phyloP scores from a whole-genome alignment of 257 asterid species.

The Coffea canephora region DNA sequence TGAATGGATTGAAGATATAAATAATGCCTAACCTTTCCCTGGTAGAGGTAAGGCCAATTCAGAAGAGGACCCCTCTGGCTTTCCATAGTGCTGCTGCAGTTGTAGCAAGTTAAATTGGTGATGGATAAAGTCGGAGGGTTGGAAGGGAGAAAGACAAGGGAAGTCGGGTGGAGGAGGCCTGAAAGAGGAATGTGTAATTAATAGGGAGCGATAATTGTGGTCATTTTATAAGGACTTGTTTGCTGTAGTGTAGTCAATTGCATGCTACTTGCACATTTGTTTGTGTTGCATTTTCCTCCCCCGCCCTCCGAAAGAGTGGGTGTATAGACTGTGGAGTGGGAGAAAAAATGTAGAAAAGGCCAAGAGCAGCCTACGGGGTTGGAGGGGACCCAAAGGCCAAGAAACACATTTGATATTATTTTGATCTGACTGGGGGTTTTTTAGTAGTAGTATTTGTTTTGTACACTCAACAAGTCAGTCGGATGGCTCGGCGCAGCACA shows the following conservation, averaged over 20 bases:
- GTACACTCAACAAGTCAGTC: neutral
- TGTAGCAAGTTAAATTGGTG: too few species aligned
- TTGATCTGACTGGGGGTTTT: neutral
- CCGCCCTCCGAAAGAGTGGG: too few species aligned
- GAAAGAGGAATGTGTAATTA: slow-evolving; percentile 12
- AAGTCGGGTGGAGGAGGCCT: neutral
- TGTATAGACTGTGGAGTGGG: slow-evolving; percentile 16
- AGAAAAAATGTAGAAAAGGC: slow-evolving; percentile 48
- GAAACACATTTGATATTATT: too few species aligned
- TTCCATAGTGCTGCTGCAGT: slow-evolving; percentile 42
- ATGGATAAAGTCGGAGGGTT: neutral
- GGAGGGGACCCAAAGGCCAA: slow-evolving; percentile 4
- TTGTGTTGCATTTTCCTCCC: neutral
- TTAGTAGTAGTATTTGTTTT: neutral
- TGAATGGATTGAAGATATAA: neutral
- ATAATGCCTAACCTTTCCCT: slow-evolving; percentile 60
- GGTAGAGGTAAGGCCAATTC: slow-evolving; percentile 59
- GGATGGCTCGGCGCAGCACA: slow-evolving; percentile 9
- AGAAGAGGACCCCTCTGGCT: slow-evolving; percentile 52
- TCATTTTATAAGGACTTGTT: slow-evolving; percentile 27
- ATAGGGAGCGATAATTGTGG: neutral
- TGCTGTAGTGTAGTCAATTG: slow-evolving; percentile 2
- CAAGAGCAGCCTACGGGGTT: slow-evolving; percentile 26
- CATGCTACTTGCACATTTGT: neutral
- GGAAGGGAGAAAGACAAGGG: neutral